These are phyloP conservation scores for Striga hermonthica DNA, from an alignment of 305 asterid species.

Conservation along the genomic window DNA sequence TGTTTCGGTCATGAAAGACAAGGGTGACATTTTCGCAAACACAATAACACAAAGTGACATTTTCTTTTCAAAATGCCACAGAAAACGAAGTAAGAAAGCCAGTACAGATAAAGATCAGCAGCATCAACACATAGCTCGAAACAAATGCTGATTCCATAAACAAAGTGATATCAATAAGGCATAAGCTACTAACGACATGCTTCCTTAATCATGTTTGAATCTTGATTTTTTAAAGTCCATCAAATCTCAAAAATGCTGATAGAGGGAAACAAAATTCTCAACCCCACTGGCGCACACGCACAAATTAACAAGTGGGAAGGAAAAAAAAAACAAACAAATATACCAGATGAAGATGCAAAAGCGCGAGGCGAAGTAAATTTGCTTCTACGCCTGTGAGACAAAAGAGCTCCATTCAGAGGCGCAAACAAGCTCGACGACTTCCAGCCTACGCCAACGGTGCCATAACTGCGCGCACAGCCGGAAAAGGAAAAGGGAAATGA, in stretches of 20 bases:
- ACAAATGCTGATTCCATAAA: constrained; percentile 6
- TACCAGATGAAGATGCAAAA: constrained; percentile 46
- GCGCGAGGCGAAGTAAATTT: constrained; percentile 39
- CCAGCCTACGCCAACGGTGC: constrained; percentile 44
- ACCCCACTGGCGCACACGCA: neutral
- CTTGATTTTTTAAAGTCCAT: too few species aligned
- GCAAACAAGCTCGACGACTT: constrained; percentile 53
- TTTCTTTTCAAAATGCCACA: too few species aligned
- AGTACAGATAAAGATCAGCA: constrained; percentile 9
- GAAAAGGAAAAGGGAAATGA: neutral
- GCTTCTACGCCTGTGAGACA: constrained; percentile 33
- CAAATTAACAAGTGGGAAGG: constrained; percentile 14
- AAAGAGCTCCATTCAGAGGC: constrained; percentile 35
- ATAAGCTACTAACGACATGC: constrained; percentile 15
- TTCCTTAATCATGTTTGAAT: constrained; percentile 11
- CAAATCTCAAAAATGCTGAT: neutral
- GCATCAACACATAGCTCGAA: constrained; percentile 16
- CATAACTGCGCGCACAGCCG: constrained; percentile 30
- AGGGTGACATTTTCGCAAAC: too few species aligned
- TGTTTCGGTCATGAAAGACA: too few species aligned
- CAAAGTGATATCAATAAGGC: constrained; percentile 4
- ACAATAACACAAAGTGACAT: too few species aligned
- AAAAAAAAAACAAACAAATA: too few species aligned
- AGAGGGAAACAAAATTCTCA: neutral
- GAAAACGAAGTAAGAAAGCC: too few species aligned